Percentiles rank a stretch among this genome's conserved stretches.
These are phyloP conservation scores for Ophiocordyceps camponoti-leonardi DNA, from an alignment of 2,329 filamentous ascomycete genomes.

Conservation along the genomic window DNA sequence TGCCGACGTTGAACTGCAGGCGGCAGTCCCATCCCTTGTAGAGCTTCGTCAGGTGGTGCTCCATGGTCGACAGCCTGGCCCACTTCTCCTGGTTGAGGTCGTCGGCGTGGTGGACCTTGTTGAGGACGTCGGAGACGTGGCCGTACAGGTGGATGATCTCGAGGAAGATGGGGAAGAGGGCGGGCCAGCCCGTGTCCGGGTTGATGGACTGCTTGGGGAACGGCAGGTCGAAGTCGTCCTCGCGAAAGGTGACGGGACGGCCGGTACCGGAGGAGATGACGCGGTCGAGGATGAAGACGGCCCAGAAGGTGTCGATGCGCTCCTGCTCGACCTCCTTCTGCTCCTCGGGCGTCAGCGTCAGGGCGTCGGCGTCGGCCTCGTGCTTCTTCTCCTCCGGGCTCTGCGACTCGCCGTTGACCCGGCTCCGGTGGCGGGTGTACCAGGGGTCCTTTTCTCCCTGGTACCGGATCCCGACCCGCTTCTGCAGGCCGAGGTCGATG, in stretches of 20 bases:
- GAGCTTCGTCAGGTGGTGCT: constrained; percentile 54
- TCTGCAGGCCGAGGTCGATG: constrained; percentile 65
- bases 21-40: constrained; percentile 59
- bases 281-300: constrained; percentile 72
- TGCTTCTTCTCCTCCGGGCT: constrained; percentile 23
- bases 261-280: constrained; percentile 81
- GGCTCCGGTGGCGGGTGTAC: constrained; percentile 27
- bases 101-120: constrained; percentile 56
- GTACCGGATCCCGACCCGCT: constrained; percentile 54
- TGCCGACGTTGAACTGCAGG: constrained; percentile 69
- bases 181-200: constrained; percentile 50
- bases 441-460: constrained; percentile 35
- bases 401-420: constrained; percentile 14
- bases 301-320: constrained; percentile 76
- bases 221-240: constrained; percentile 69
- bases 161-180: constrained; percentile 64
- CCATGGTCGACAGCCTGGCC: constrained; percentile 57
- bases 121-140: constrained; percentile 66
- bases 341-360: constrained; percentile 25
- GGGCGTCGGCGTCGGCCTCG: constrained; percentile 17
- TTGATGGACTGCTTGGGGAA: constrained; percentile 37
- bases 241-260: constrained; percentile 63
- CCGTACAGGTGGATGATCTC: constrained; percentile 78
- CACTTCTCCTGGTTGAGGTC: constrained; percentile 63
- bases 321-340: constrained; percentile 59